These are phyloP conservation scores for Larix kaempferi DNA, from an alignment of 75 land plant genomes.

Conservation along the genomic window DNA sequence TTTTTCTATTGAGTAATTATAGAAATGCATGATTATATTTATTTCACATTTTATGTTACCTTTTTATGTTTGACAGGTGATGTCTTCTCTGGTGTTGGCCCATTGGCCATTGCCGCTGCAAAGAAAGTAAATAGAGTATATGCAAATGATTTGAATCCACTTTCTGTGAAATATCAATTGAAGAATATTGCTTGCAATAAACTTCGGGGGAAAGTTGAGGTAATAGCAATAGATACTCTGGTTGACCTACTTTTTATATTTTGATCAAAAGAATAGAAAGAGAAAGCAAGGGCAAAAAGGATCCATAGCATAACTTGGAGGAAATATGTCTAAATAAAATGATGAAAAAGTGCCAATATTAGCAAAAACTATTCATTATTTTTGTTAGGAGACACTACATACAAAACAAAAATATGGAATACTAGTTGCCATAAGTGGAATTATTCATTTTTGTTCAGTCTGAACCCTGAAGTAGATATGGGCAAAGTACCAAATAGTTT, in stretches of 20 bases:
- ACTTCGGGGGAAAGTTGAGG: conserved; percentile 78
- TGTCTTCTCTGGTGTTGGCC: conserved; percentile 90
- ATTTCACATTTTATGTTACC: neutral
- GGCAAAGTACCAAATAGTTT: neutral
- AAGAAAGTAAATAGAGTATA: conserved; percentile 82
- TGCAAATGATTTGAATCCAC: conserved; percentile 92
- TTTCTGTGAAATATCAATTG: conserved; percentile 71
- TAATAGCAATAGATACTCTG: conserved; percentile 12
- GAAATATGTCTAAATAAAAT: neutral
- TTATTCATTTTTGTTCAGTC: neutral
- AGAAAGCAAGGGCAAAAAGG: neutral
- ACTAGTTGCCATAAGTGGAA: neutral
- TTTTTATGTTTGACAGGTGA: conserved; percentile 70
- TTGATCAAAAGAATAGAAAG: neutral
- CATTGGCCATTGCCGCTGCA: conserved; percentile 77
- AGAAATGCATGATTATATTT: too few relatives aligned
- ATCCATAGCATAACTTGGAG: neutral
- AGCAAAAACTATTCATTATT: neutral
- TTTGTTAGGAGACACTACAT: neutral
- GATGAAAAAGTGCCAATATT: neutral
- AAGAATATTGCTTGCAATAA: conserved; percentile 69
- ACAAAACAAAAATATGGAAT: neutral
- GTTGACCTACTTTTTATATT: neutral
- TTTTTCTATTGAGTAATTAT: too few relatives aligned
- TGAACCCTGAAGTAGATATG: neutral